These are phyloP conservation scores for Pseudovirgaria hyperparasitica DNA, from an alignment of 2,329 filamentous ascomycete genomes.

Conservation along the genomic window DNA sequence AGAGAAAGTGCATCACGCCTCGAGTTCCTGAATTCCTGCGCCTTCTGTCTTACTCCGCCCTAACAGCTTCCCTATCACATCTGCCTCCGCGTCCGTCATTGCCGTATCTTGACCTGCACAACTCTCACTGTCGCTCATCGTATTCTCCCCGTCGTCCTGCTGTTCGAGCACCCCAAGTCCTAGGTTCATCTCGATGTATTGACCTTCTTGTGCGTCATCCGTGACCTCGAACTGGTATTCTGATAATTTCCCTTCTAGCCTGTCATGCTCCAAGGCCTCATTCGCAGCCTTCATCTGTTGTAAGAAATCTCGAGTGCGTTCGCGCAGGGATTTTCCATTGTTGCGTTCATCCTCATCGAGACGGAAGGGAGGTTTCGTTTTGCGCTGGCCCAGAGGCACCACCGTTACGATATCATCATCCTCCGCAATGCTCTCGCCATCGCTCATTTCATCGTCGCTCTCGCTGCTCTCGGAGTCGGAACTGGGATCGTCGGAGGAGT, in stretches of 20 bases:
- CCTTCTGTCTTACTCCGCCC: slow-evolving; percentile 14
- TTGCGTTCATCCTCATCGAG: slow-evolving; percentile 12
- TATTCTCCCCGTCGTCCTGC: slow-evolving; percentile 15
- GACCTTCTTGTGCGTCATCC: slow-evolving; percentile 14
- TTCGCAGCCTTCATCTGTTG: slow-evolving; percentile 31
- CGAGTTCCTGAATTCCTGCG: slow-evolving; percentile 18
- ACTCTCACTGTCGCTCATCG: slow-evolving; percentile 9
- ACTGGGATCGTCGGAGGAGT: slow-evolving; percentile 25
- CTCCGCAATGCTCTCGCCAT: slow-evolving; percentile 1
- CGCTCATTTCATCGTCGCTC: slow-evolving; percentile 11
- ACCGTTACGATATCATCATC: slow-evolving; percentile 6
- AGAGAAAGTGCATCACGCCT: no score
- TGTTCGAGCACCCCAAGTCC: slow-evolving; percentile 34
- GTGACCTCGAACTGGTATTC: slow-evolving; percentile 22
- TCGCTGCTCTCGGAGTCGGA: slow-evolving; percentile 14
- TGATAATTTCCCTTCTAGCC: slow-evolving; percentile 23
- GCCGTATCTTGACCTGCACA: slow-evolving; percentile 6
- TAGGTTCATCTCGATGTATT: slow-evolving; percentile 33
- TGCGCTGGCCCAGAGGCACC: slow-evolving; percentile 17
- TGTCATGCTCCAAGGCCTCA: slow-evolving; percentile 27
- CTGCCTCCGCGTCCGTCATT: slow-evolving; percentile 3
- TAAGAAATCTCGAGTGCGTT: slow-evolving; percentile 25
- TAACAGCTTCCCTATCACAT: slow-evolving; percentile 25
- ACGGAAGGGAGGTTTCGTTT: slow-evolving; percentile 14
- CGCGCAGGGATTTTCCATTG: slow-evolving; percentile 12